These are phyloP conservation scores for Aspergillus neoniger DNA, from an alignment of 2,329 filamentous ascomycete genomes.

Conservation along the genomic window DNA sequence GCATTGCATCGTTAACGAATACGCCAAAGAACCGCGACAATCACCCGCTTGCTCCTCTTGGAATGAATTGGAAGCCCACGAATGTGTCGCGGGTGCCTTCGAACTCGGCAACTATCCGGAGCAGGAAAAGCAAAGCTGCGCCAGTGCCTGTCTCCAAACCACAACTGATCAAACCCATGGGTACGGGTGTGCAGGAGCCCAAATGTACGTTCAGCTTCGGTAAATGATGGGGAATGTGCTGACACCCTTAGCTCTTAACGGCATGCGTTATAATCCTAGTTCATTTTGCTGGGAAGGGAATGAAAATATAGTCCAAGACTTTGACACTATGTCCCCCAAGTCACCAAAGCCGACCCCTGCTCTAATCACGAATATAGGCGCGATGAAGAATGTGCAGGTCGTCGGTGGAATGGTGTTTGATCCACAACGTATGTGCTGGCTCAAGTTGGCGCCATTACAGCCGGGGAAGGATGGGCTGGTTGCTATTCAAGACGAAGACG, in stretches of 20 bases:
- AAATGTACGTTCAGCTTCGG: conserved; percentile 65
- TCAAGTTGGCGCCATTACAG: conserved; percentile 67
- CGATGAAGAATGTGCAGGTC: conserved; percentile 83
- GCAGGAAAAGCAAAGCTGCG: conserved; percentile 42
- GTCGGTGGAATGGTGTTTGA: conserved; percentile 99
- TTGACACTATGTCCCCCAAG: conserved; percentile 61
- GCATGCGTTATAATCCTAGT: conserved; percentile 91
- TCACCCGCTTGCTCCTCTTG: conserved; percentile 54
- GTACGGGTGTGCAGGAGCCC: conserved; percentile 68
- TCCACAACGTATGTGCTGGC: conserved; percentile 95
- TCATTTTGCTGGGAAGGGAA: conserved; percentile 95
- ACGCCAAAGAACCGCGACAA: conserved; percentile 41
- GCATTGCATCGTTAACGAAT: conserved; percentile 50
- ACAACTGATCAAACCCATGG: conserved; percentile 83
- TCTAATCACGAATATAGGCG: conserved; percentile 86
- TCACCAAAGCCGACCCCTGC: conserved; percentile 57
- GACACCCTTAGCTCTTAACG: conserved; percentile 69
- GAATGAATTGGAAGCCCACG: conserved; percentile 62
- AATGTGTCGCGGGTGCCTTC: conserved; percentile 53
- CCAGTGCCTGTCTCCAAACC: conserved; percentile 61
- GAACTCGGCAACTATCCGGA: conserved; percentile 52
- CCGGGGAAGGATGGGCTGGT: conserved; percentile 38
- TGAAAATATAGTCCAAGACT: conserved; percentile 76
- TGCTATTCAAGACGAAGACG: conserved; percentile 78
- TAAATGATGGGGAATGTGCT: conserved; percentile 10